Conservation (phyloP, 306 rosid genomes). For the Rosa lucieae region DNA sequence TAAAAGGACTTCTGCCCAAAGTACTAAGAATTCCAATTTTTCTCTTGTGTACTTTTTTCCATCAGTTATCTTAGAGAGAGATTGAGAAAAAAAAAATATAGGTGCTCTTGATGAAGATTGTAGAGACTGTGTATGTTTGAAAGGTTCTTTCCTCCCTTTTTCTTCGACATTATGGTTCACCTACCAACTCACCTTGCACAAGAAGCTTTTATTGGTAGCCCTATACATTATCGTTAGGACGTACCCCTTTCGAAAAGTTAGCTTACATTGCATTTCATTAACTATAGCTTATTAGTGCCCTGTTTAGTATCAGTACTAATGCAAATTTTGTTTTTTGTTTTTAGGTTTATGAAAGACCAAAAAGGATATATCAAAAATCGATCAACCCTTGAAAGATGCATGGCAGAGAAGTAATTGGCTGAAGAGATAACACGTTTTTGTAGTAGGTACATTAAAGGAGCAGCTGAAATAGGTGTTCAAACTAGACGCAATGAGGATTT, state of each 20-base stretch:
- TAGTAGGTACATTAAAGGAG: background rate
- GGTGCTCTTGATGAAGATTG: background rate
- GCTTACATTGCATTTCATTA: too few relatives aligned
- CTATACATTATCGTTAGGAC: background rate
- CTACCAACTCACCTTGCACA: background rate
- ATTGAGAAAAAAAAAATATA: background rate
- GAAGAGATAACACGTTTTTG: background rate
- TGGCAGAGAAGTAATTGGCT: background rate
- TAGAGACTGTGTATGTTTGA: background rate
- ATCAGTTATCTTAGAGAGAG: background rate
- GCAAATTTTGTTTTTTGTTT: background rate
- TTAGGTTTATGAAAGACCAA: background rate
- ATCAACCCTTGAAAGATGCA: background rate
- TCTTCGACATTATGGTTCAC: background rate
- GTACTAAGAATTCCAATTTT: background rate
- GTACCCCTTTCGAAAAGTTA: background rate
- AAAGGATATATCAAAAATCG: background rate
- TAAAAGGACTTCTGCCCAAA: background rate
- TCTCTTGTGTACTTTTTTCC: background rate
- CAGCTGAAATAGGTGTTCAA: background rate
- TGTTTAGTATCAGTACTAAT: background rate
- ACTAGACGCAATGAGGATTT: background rate
- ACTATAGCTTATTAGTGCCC: too few relatives aligned
- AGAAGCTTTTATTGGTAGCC: background rate
- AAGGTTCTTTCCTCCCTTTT: background rate